Evolutionary conservation across 2,329 filamentous ascomycete species (phyloP), one percentile per base, ranked within the genome.

Genomic region (Phoma sp.): DNA sequence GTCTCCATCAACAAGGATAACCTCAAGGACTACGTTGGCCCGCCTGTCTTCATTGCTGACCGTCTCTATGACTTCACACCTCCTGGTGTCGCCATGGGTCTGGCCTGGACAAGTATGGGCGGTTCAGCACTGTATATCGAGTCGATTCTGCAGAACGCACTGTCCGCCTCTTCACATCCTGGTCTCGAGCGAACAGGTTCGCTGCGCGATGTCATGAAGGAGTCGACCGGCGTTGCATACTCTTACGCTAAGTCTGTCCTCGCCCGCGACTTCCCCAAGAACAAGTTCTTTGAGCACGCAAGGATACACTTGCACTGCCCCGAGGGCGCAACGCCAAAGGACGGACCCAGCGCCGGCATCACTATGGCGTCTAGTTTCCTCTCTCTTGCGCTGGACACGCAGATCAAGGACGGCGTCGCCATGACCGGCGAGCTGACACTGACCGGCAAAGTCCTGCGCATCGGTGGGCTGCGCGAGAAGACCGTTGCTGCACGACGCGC

Each of bases 391-490:
- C 79, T 98, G 35, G 86, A 96, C 62, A 83, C 84, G 40, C 83
- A 88, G 13, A 82, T 99, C 44, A 83, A 92, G 69, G 91, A 93
- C 6, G 91, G 90, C 0, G 87, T 98, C 64, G 93, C 96, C 55
- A 99, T 99, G 95, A 99, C 95, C 1, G 95, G 95, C 60, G 95
- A 99, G 77, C 81, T 99, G 60, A 99, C 96, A 1, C 87, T 99
- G 47, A 99, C 95, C 1, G 95, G 95, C 49, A 99, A 99, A 79
- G 93, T 99, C 2, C 79, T 99, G 47, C 84, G 95, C 58, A 99
- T 99, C 72, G 95, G 95, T 44, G 95, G 95, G 0, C 78, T 99
- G 65, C 83, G 95, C 41, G 95, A 99, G 80, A 99, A 99, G 87
- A 97, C 95, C 6, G 93, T 99, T 35, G 95, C 95, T 27, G 96